Evolutionary conservation across 2,329 filamentous ascomycete species (phyloP).

Genomic region (Aspergillus fumigatiaffinis): DNA sequence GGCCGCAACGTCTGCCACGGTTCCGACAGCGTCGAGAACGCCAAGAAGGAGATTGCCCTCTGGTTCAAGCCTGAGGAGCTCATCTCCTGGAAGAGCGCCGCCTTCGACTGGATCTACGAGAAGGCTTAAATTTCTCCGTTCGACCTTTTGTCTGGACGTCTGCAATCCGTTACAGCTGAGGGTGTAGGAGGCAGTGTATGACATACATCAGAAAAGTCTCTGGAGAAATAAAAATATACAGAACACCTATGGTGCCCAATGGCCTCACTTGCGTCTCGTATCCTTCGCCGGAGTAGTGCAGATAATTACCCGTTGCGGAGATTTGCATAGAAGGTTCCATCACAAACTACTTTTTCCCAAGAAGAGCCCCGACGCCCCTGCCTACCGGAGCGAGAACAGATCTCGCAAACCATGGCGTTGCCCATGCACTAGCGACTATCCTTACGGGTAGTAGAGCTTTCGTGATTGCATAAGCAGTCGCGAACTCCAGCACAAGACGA

Average conservation of each 20-base stretch:
- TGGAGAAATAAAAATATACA: neutral
- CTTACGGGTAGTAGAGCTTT: conserved; percentile 78
- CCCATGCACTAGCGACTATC: conserved; percentile 76
- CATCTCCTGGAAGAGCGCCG: conserved; percentile 75
- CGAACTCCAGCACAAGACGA: conserved; percentile 63
- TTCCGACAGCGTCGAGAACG: conserved; percentile 96
- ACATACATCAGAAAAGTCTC: conserved; percentile 3
- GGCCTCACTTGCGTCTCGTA: neutral
- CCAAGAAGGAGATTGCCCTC: conserved; percentile 98
- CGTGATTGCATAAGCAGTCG: conserved; percentile 84
- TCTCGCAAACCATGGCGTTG: conserved; percentile 86
- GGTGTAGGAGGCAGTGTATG: conserved; percentile 4
- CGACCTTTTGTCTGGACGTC: conserved; percentile 13
- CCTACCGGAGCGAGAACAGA: conserved; percentile 52
- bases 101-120: conserved; percentile 97
- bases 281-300: neutral
- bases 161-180: conserved; percentile 11
- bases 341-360: conserved; percentile 28
- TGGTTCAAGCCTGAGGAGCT: conserved; percentile 94
- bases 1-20: conserved; percentile 99
- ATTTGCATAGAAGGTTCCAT: neutral
- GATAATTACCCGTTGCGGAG: neutral
- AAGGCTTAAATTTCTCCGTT: conserved; percentile 52
- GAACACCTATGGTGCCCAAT: neutral
- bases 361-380: conserved; percentile 36